A percentile compares a stretch with the other conserved stretches of the same genome.
phyloP scores from a whole-genome alignment of 2,329 filamentous ascomycete genomes.

The Cordyceps fumosorosea region DNA sequence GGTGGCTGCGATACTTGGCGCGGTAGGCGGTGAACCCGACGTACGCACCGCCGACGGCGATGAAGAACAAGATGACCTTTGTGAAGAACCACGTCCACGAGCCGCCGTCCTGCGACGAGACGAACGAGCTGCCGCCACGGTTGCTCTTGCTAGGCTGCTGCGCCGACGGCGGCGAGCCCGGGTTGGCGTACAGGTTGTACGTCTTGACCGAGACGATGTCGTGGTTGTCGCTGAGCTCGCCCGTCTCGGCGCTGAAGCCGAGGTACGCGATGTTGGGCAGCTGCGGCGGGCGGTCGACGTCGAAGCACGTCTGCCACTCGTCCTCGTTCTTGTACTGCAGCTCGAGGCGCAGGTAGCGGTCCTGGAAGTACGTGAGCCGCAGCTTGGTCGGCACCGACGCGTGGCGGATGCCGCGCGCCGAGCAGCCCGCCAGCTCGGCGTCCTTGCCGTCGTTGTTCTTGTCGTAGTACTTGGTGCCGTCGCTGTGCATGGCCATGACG shows the following conservation, averaged over 20 bases:
- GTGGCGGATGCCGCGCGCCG: conserved; percentile 83
- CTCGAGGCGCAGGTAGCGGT: conserved; percentile 84
- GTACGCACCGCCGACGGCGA: conserved; percentile 67
- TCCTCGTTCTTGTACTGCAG: conserved; percentile 89
- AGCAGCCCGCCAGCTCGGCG: conserved; percentile 90
- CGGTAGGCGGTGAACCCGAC: conserved; percentile 82
- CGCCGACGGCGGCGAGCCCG: conserved; percentile 35
- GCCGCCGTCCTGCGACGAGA: conserved; percentile 34
- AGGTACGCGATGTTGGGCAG: conserved; percentile 73
- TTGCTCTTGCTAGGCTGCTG: conserved; percentile 29
- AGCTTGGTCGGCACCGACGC: conserved; percentile 75
- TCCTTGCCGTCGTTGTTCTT: conserved; percentile 91
- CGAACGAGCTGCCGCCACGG: conserved; percentile 23
- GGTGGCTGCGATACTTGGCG: conserved; percentile 53
- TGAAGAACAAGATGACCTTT: conserved; percentile 73
- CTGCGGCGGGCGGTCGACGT: conserved; percentile 60
- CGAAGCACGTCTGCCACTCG: conserved; percentile 87
- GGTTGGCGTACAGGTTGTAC: conserved; percentile 75
- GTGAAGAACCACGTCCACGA: conserved; percentile 62
- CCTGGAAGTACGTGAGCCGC: conserved; percentile 91
- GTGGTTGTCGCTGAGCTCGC: conserved; percentile 95
- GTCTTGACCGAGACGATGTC: conserved; percentile 85
- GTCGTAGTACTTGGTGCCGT: conserved; percentile 84
- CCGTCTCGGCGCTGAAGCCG: conserved; percentile 81
- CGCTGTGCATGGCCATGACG: conserved; percentile 96